Evolutionary conservation across 2,329 filamentous ascomycete species (phyloP).

Genomic region (Sporothrix curviconia): DNA sequence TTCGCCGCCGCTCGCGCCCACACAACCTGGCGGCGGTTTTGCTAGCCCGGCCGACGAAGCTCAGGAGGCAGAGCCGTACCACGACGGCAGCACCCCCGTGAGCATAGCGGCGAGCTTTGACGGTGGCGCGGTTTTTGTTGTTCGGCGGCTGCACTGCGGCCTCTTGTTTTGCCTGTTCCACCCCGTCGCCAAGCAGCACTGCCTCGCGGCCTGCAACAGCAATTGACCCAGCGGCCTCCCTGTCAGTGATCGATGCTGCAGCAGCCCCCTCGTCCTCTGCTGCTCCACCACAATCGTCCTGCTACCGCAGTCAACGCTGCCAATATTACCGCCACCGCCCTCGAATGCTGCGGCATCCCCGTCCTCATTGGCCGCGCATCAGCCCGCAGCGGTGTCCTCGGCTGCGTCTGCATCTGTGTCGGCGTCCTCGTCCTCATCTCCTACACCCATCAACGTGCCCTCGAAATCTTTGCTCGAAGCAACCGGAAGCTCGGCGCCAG

Average conservation of each 20-base stretch:
- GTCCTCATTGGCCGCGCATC: conserved; percentile 12
- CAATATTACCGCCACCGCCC: background rate
- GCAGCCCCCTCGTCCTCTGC: background rate
- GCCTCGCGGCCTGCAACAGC: conserved; percentile 4
- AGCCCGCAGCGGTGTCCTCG: background rate
- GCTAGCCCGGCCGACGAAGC: conserved; percentile 20
- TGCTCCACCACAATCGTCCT: conserved; percentile 7
- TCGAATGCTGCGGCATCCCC: background rate
- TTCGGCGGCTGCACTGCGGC: conserved; percentile 51
- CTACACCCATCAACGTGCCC: background rate
- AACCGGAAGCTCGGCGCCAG: background rate
- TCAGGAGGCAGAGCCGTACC: conserved; percentile 19
- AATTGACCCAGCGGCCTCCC: background rate
- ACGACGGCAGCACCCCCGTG: conserved; percentile 17
- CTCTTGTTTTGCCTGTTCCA: conserved; percentile 57
- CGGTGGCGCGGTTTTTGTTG: conserved; percentile 48
- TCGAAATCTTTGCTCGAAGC: background rate
- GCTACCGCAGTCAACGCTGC: background rate
- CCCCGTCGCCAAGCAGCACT: conserved; percentile 30
- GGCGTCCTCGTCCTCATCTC: background rate
- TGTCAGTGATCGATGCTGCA: background rate
- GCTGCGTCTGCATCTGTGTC: background rate
- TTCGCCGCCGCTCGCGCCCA: background rate
- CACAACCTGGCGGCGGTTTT: background rate
- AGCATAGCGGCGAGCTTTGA: conserved; percentile 51